Percentiles rank a stretch among this genome's conserved stretches.
Evolutionary conservation across 176 grass and related monocot genomes (phyloP).

Genomic region (Carex scoparia): DNA sequence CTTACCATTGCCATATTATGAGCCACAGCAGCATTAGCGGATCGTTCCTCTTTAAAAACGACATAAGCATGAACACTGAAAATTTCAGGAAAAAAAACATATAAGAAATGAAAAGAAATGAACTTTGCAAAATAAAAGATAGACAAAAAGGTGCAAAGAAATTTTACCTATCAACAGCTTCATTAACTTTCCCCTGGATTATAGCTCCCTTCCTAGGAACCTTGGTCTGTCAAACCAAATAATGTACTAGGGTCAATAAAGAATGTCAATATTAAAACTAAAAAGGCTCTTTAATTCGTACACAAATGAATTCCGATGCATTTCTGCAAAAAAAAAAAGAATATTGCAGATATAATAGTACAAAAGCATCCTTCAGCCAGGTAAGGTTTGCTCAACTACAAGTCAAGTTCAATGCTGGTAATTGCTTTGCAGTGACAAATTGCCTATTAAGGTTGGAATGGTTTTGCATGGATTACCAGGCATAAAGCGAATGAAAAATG

Average conservation of each 20-base stretch:
- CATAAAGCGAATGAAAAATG: not conserved
- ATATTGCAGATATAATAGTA: not conserved
- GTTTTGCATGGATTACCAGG: not conserved
- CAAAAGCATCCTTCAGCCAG: not conserved
- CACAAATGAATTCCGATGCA: too few relatives aligned
- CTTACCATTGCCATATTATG: conserved; percentile 82
- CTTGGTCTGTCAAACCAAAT: conserved; percentile 56
- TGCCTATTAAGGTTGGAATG: not conserved
- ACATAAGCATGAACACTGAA: conserved; percentile 95
- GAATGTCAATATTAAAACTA: not conserved
- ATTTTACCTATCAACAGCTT: conserved; percentile 45
- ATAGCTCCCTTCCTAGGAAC: conserved; percentile 67
- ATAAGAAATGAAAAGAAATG: not conserved
- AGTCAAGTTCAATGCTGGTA: not conserved
- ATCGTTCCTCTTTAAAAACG: conserved; percentile 85
- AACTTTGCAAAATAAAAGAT: not conserved
- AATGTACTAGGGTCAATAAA: not conserved
- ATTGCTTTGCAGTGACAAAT: not conserved
- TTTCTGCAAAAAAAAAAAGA: not conserved
- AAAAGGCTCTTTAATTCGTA: not conserved
- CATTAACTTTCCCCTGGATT: conserved; percentile 67
- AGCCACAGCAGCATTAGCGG: conserved; percentile 44
- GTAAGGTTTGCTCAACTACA: not conserved
- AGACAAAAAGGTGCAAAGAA: not conserved
- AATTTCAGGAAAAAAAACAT: not conserved